Conservation (phyloP, 805 yeast species). For the Candida dajiaensis region DNA sequence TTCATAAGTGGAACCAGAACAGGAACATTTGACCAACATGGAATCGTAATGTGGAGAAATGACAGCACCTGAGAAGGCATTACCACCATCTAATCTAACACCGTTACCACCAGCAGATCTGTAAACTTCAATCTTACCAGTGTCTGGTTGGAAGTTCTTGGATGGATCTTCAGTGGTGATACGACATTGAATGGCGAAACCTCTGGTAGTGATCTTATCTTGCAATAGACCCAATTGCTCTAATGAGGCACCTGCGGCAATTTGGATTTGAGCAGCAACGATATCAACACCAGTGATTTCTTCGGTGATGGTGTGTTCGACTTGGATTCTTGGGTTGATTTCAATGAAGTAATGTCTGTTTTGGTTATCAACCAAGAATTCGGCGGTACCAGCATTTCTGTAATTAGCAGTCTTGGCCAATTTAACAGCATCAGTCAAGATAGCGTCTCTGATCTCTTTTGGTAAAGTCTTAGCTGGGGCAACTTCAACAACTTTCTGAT, state of each 20-base stretch:
- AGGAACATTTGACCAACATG: slow-evolving; percentile 94
- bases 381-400: slow-evolving; percentile 98
- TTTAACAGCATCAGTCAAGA: slow-evolving; percentile 89
- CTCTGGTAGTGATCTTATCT: slow-evolving; percentile 92
- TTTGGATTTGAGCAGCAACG: slow-evolving; percentile 97
- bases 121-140: slow-evolving; percentile 96
- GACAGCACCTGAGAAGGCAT: slow-evolving; percentile 94
- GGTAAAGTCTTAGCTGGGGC: slow-evolving; percentile 96
- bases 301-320: slow-evolving; percentile 97
- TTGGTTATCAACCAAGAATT: slow-evolving; percentile 87
- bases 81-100: slow-evolving; percentile 97
- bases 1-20: slow-evolving; percentile 96
- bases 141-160: slow-evolving; percentile 96
- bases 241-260: slow-evolving; percentile 96
- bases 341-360: slow-evolving; percentile 97
- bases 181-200: slow-evolving; percentile 98
- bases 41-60: slow-evolving; percentile 97
- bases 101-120: slow-evolving; percentile 99
- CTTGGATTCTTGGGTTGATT: slow-evolving; percentile 97
- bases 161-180: slow-evolving; percentile 98
- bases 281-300: slow-evolving; percentile 97
- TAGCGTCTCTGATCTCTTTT: slow-evolving; percentile 77
- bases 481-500: slow-evolving; percentile 96
- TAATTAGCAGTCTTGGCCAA: slow-evolving; percentile 85
- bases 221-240: slow-evolving; percentile 89